phyloP scores from a whole-genome alignment of 129 eudicot genomes.

The Flaveria trinervia region DNA sequence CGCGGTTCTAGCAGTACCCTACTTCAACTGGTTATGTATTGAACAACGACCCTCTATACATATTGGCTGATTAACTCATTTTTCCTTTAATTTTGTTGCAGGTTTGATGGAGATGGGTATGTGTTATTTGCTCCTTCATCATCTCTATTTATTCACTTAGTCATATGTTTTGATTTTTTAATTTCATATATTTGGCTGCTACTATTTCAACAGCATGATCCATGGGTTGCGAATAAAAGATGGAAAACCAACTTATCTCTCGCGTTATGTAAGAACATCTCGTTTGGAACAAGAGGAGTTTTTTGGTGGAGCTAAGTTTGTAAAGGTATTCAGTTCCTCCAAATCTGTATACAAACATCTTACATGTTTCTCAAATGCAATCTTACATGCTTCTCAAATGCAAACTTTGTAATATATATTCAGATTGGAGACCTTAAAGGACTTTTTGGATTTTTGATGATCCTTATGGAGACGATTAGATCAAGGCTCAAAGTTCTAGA shows the following conservation, averaged over 20 bases:
- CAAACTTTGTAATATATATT: conserved; percentile 21
- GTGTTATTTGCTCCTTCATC: conserved; percentile 35
- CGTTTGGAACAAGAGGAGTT: conserved; percentile 84
- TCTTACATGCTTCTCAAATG: neutral
- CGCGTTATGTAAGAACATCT: conserved; percentile 90
- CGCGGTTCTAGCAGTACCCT: too few relatives aligned
- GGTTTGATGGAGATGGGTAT: conserved; percentile 99
- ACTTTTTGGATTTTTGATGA: conserved; percentile 67
- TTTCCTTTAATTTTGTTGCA: conserved; percentile 36
- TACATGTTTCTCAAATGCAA: neutral
- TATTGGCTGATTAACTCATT: neutral
- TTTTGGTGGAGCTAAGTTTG: conserved; percentile 80
- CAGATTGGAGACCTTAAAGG: conserved; percentile 98
- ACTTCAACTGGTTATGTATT: neutral
- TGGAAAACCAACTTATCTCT: conserved; percentile 95
- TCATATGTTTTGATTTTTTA: neutral
- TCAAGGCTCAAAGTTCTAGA: conserved; percentile 77
- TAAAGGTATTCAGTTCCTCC: conserved; percentile 56
- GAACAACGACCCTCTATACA: too few relatives aligned
- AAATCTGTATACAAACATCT: conserved; percentile 17
- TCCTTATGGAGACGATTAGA: conserved; percentile 69
- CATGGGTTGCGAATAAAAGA: conserved; percentile 96
- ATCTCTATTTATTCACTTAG: neutral
- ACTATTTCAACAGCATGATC: conserved; percentile 62
- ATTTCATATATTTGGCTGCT: neutral